Percentiles rank a stretch among this genome's conserved stretches.
phyloP scores from a whole-genome alignment of 1,284 basidiomycete genomes.

The Caloboletus firmus region DNA sequence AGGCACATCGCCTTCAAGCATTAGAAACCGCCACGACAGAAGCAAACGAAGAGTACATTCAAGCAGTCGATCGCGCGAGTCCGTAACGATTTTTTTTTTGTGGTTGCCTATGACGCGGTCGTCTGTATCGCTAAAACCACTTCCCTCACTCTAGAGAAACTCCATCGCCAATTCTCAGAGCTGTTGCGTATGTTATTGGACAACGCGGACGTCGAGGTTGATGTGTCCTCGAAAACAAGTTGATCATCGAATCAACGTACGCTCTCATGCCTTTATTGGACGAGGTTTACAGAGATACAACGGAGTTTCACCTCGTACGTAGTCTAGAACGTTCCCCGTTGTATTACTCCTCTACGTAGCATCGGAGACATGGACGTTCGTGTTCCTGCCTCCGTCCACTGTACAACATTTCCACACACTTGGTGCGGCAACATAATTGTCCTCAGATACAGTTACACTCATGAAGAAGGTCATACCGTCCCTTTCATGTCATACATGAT shows the following conservation, averaged over 20 bases:
- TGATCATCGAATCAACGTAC: not conserved
- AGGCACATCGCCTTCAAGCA: conserved; percentile 63
- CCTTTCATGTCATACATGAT: not conserved
- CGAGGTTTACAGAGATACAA: too few relatives aligned
- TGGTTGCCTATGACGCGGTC: not conserved
- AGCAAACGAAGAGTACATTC: conserved; percentile 72
- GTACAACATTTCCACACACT: not conserved
- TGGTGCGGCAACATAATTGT: not conserved
- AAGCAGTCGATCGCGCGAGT: conserved; percentile 74
- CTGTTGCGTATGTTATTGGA: conserved; percentile 59
- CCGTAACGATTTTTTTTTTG: conserved; percentile 29
- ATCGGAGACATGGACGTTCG: not conserved
- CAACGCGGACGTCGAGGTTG: conserved; percentile 47
- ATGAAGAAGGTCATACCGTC: not conserved
- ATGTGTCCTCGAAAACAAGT: conserved; percentile 8
- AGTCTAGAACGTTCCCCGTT: not conserved
- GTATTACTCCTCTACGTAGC: not conserved
- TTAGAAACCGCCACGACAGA: conserved; percentile 66
- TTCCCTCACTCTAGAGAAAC: conserved; percentile 43
- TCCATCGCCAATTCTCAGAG: conserved; percentile 62
- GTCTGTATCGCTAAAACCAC: not conserved
- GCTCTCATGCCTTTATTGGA: not conserved
- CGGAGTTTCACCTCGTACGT: not conserved
- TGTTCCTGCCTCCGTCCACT: not conserved
- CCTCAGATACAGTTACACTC: not conserved